A percentile compares a stretch with the other conserved stretches of the same genome.
Conservation (phyloP, 2,329 filamentous ascomycete genomes). For the Chaetoscypha palmicola region DNA sequence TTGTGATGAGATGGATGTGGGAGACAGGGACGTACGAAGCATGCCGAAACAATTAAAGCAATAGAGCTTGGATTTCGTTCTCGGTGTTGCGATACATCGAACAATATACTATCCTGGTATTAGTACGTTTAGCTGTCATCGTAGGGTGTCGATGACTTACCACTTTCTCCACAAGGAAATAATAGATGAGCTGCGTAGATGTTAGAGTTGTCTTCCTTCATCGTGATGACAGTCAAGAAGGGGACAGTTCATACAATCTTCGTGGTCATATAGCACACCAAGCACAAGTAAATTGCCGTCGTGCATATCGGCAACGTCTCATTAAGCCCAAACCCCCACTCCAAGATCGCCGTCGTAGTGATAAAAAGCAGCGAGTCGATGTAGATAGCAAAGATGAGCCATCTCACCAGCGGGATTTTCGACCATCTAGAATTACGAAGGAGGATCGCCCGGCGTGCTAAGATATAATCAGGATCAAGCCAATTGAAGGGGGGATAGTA, state of each 20-base stretch:
- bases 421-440: too few relatives aligned
- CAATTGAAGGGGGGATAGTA: too few relatives aligned
- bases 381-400: conserved; percentile 43
- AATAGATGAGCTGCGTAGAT: conserved; percentile 46
- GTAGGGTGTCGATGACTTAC: conserved; percentile 45
- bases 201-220: too few relatives aligned
- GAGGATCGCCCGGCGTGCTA: too few relatives aligned
- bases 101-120: conserved; percentile 31
- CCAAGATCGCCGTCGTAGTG: conserved; percentile 47
- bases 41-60: conserved; percentile 55
- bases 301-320: conserved; percentile 44
- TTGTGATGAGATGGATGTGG: too few relatives aligned
- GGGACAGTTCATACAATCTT: too few relatives aligned
- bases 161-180: conserved; percentile 58
- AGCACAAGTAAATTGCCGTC: conserved; percentile 51
- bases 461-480: too few relatives aligned
- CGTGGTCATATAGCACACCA: conserved; percentile 2
- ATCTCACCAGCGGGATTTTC: conserved; percentile 18
- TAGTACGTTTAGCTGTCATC: too few relatives aligned
- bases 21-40: conserved; percentile 37
- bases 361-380: conserved; percentile 53
- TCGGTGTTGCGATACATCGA: conserved; percentile 29
- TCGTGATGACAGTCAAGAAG: too few relatives aligned
- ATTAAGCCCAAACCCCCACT: conserved; percentile 51
- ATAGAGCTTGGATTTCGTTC: conserved; percentile 51